A percentile compares a stretch with the other conserved stretches of the same genome.
Conservation (phyloP, 768 basidiomycete genomes). For the Panaeolus cyanescens region DNA sequence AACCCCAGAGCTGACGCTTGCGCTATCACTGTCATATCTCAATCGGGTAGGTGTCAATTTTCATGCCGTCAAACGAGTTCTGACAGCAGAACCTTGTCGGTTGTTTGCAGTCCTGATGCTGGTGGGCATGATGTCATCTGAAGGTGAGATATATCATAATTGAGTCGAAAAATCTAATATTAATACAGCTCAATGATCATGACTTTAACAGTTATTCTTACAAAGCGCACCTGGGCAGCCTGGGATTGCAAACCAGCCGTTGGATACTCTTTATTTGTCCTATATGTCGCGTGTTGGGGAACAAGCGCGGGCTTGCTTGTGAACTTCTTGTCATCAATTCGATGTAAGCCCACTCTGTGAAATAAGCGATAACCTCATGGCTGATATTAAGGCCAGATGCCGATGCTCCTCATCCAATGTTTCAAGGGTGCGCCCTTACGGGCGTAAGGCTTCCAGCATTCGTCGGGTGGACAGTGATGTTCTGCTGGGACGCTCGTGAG, state of each 20-base stretch:
- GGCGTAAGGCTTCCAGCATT: not conserved
- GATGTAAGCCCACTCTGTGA: too few relatives aligned
- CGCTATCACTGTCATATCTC: not conserved
- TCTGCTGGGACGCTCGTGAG: not conserved
- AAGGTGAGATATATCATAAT: not conserved
- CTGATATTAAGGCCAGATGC: not conserved
- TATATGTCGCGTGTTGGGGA: not conserved
- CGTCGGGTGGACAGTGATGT: not conserved
- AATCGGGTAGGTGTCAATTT: not conserved
- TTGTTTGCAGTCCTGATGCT: not conserved
- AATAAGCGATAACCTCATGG: too few relatives aligned
- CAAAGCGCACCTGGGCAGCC: not conserved
- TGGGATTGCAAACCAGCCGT: not conserved
- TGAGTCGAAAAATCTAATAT: too few relatives aligned
- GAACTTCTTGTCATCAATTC: not conserved
- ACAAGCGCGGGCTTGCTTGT: not conserved
- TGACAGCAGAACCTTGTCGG: not conserved
- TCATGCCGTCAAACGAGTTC: too few relatives aligned
- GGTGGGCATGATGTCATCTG: not conserved
- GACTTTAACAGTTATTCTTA: not conserved
- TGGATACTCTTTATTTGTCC: not conserved
- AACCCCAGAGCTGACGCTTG: not conserved
- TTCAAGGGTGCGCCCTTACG: not conserved
- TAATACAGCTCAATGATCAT: too few relatives aligned
- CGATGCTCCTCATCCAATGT: not conserved